Conservation (phyloP, 345 rosid genomes). For the Aquilaria sinensis region DNA sequence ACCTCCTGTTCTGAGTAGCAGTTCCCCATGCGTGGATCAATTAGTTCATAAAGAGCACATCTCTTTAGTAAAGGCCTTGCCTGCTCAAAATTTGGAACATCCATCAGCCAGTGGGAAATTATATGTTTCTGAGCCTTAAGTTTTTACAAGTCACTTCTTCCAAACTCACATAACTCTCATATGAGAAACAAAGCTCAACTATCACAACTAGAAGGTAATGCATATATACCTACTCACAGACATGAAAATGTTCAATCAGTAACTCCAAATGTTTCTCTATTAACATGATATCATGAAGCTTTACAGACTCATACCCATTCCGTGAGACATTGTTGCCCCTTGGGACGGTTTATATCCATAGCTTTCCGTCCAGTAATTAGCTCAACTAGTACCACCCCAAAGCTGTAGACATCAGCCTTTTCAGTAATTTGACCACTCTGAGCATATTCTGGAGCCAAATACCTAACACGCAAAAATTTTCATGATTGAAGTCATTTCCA, state of each 20-base stretch:
- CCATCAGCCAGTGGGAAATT: not conserved
- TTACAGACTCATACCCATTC: slow-evolving; percentile 67
- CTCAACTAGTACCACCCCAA: slow-evolving; percentile 91
- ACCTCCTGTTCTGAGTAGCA: slow-evolving; percentile 61
- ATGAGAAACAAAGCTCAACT: no score
- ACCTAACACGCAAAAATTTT: slow-evolving; percentile 33
- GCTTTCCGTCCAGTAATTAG: slow-evolving; percentile 97
- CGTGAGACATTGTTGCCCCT: slow-evolving; percentile 89
- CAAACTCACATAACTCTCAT: no score
- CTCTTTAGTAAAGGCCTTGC: slow-evolving; percentile 87
- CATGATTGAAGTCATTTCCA: slow-evolving; percentile 2
- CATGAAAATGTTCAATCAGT: not conserved
- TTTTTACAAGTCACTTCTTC: no score
- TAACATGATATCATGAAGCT: no score
- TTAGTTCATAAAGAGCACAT: slow-evolving; percentile 57
- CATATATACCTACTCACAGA: no score
- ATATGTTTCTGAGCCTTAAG: no score
- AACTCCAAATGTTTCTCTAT: no score
- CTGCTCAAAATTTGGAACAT: slow-evolving; percentile 28
- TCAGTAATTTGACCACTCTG: slow-evolving; percentile 98
- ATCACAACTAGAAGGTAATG: not conserved
- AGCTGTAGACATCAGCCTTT: slow-evolving; percentile 93
- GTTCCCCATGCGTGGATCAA: slow-evolving; percentile 63
- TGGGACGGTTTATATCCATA: slow-evolving; percentile 82
- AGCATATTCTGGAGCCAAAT: slow-evolving; percentile 94